Conservation (phyloP, 2,329 filamentous ascomycete genomes). For the Alternaria brassicicola region DNA sequence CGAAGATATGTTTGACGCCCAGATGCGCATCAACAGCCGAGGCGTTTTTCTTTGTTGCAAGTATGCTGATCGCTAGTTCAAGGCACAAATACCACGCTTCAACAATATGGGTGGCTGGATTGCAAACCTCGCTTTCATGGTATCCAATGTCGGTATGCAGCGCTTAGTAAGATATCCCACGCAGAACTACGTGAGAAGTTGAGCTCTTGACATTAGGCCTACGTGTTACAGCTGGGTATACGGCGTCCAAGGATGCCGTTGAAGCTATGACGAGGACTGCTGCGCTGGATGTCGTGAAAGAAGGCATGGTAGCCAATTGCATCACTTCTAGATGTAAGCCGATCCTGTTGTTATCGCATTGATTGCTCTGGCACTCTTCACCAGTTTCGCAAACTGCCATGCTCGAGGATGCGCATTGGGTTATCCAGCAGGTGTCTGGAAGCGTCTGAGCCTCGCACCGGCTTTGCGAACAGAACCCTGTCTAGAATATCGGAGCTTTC, state of each 20-base stretch:
- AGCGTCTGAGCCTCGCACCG: background rate
- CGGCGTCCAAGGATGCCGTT: slow-evolving; percentile 56
- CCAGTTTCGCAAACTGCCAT: slow-evolving; percentile 45
- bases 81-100: slow-evolving; percentile 41
- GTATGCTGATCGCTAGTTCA: slow-evolving; percentile 47
- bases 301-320: slow-evolving; percentile 41
- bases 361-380: background rate
- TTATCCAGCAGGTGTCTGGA: slow-evolving; percentile 44
- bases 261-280: slow-evolving; percentile 54
- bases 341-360: background rate
- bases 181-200: background rate
- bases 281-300: slow-evolving; percentile 52
- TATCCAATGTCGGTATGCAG: slow-evolving; percentile 27
- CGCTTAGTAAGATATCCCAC: slow-evolving; percentile 40
- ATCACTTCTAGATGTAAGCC: slow-evolving; percentile 26
- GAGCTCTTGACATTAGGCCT: background rate
- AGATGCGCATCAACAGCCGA: slow-evolving; percentile 47
- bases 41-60: slow-evolving; percentile 51
- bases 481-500: background rate
- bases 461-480: background rate
- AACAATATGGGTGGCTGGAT: slow-evolving; percentile 47
- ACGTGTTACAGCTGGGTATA: slow-evolving; percentile 48
- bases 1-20: slow-evolving; percentile 44
- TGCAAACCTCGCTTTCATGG: slow-evolving; percentile 47
- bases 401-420: slow-evolving; percentile 44